phyloP scores from a whole-genome alignment of 192 early-diverging fungal species.

The Dissophora ornata region DNA sequence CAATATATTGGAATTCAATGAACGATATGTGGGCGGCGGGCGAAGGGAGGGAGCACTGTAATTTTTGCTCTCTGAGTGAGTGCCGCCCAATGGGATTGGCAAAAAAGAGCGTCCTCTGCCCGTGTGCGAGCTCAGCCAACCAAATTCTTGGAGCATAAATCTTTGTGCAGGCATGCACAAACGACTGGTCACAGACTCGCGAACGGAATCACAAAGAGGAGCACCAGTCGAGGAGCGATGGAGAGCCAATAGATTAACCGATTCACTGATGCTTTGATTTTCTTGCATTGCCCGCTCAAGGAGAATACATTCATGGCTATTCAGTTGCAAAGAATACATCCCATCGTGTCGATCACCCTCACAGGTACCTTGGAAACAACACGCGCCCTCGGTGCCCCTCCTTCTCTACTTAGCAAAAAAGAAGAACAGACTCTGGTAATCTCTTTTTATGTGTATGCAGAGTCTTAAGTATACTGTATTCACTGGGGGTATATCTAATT shows the following conservation, averaged over 20 bases:
- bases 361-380: constrained; percentile 6
- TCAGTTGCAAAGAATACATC: no score
- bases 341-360: background rate
- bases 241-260: constrained; percentile 20
- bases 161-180: constrained; percentile 29
- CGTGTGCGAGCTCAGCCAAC: constrained; percentile 20
- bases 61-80: no score
- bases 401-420: constrained; percentile 1
- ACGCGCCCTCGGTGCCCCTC: constrained; percentile 19
- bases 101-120: background rate
- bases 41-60: no score
- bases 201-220: constrained; percentile 1
- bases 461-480: no score
- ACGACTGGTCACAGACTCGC: constrained; percentile 41
- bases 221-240: background rate
- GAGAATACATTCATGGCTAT: no score
- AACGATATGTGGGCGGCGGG: no score
- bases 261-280: background rate
- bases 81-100: constrained; percentile 4
- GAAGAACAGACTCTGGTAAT: background rate
- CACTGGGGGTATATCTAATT: no score
- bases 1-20: no score
- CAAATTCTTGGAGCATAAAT: constrained; percentile 9
- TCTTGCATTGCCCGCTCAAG: no score
- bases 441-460: no score